These are phyloP conservation scores for Microsporum ferrugineum DNA, from an alignment of 2,329 filamentous ascomycete genomes.

Conservation along the genomic window DNA sequence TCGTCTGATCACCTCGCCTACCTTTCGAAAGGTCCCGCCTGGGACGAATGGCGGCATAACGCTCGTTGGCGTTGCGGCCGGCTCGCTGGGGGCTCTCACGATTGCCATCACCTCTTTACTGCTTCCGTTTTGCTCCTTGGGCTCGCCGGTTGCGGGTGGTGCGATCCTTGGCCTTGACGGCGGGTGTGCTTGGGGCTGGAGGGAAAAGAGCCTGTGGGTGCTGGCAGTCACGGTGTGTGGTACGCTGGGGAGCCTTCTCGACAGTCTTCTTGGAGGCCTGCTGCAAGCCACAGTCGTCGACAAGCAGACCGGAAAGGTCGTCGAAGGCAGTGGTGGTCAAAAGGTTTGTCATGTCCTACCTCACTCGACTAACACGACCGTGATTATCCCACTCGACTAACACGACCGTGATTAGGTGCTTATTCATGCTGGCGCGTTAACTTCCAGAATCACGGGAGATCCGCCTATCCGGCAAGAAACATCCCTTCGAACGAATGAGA, in stretches of 20 bases:
- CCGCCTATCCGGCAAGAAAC: slow-evolving; percentile 15
- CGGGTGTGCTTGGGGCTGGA: slow-evolving; percentile 39
- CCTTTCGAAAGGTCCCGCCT: slow-evolving; percentile 64
- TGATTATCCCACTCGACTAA: background rate
- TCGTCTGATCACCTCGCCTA: slow-evolving; percentile 72
- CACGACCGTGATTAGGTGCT: slow-evolving; percentile 23
- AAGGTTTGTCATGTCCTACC: slow-evolving; percentile 35
- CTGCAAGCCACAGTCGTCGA: slow-evolving; percentile 82
- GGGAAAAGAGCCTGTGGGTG: slow-evolving; percentile 39
- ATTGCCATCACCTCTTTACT: slow-evolving; percentile 57
- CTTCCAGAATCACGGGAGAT: slow-evolving; percentile 14
- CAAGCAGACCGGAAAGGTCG: slow-evolving; percentile 68
- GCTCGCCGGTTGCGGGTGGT: background rate
- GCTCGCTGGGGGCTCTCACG: slow-evolving; percentile 58
- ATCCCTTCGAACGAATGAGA: slow-evolving; percentile 21
- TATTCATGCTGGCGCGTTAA: slow-evolving; percentile 25
- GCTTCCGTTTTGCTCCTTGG: slow-evolving; percentile 52
- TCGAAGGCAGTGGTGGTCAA: slow-evolving; percentile 70
- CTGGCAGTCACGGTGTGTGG: slow-evolving; percentile 59
- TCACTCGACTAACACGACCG: background rate
- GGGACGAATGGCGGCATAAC: slow-evolving; percentile 94
- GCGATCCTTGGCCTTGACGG: slow-evolving; percentile 23
- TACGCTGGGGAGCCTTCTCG: slow-evolving; percentile 65
- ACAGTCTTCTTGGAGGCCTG: slow-evolving; percentile 75
- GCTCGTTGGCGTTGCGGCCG: slow-evolving; percentile 58